phyloP scores from a whole-genome alignment of 2,329 filamentous ascomycete species.

The Aspergillus sp. region DNA sequence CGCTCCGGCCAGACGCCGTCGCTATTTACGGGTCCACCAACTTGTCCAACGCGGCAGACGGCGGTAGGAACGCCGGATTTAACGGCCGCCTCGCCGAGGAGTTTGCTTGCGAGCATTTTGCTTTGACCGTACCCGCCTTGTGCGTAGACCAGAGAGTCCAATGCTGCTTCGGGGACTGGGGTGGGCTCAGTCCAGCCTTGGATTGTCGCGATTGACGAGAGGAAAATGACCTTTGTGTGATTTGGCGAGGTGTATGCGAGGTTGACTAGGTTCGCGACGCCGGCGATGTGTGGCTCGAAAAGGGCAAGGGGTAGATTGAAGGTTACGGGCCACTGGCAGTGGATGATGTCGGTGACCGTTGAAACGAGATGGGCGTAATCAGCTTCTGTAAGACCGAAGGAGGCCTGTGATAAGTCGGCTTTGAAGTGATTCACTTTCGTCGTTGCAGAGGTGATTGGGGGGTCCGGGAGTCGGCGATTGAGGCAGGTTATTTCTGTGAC shows the following conservation, averaged over 20 bases:
- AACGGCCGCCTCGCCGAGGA: constrained; percentile 1
- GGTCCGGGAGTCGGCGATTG: background rate
- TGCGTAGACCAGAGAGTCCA: constrained; percentile 9
- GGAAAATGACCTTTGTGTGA: constrained; percentile 10
- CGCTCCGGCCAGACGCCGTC: constrained; percentile 8
- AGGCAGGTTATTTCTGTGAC: constrained; percentile 14
- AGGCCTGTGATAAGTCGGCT: constrained; percentile 8
- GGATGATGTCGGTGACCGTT: constrained; percentile 13
- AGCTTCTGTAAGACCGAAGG: background rate
- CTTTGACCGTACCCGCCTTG: constrained; percentile 16
- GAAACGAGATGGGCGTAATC: background rate
- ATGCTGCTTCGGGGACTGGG: constrained; percentile 8
- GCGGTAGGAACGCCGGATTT: background rate
- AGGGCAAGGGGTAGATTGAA: constrained; percentile 13
- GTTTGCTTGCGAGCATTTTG: constrained; percentile 15
- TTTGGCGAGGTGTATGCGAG: background rate
- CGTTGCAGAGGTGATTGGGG: background rate
- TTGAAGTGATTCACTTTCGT: constrained; percentile 1
- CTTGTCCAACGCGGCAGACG: constrained; percentile 17
- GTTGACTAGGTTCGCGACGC: constrained; percentile 6
- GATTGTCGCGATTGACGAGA: constrained; percentile 16
- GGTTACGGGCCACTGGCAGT: constrained; percentile 20
- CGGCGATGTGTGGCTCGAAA: constrained; percentile 16
- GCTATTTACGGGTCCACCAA: constrained; percentile 1
- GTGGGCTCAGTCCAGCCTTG: constrained; percentile 4